Conservation (phyloP, 352 stramenopile genomes). For the Elongisporangium undulatum region DNA sequence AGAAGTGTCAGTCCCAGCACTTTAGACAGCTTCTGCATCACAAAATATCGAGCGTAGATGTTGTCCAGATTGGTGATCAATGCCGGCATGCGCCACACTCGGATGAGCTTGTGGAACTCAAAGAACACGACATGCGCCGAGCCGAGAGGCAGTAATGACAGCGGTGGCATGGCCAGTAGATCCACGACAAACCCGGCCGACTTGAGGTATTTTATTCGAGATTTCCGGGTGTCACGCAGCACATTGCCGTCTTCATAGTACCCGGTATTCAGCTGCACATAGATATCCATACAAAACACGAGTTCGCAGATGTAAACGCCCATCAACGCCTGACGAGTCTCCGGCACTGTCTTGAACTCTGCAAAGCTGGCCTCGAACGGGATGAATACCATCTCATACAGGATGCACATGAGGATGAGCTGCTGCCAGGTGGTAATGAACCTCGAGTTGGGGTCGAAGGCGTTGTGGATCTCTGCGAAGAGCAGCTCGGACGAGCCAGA, state of each 20-base stretch:
- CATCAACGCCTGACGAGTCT: conserved; percentile 17
- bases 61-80: conserved; percentile 59
- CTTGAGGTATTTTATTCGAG: conserved; percentile 53
- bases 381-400: conserved; percentile 45
- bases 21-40: conserved; percentile 50
- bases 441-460: conserved; percentile 52
- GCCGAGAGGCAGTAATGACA: conserved; percentile 28
- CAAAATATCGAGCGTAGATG: conserved; percentile 60
- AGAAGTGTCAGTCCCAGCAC: conserved; percentile 43
- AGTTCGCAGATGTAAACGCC: conserved; percentile 51
- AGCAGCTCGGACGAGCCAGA: conserved; percentile 44
- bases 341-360: neutral
- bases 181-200: conserved; percentile 50
- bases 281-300: conserved; percentile 58
- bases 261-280: conserved; percentile 67
- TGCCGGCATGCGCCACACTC: conserved; percentile 36
- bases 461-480: conserved; percentile 43
- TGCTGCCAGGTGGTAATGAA: conserved; percentile 52
- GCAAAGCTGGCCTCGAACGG: conserved; percentile 43
- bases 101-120: conserved; percentile 56
- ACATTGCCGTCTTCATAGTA: conserved; percentile 74
- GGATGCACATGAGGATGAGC: conserved; percentile 41
- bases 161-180: conserved; percentile 35
- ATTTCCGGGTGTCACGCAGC: conserved; percentile 50
- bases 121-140: conserved; percentile 16